A percentile compares a stretch with the other conserved stretches of the same genome.
phyloP scores from a whole-genome alignment of 1,139 yeast genomes.

The Diutina pseudorugosa region DNA sequence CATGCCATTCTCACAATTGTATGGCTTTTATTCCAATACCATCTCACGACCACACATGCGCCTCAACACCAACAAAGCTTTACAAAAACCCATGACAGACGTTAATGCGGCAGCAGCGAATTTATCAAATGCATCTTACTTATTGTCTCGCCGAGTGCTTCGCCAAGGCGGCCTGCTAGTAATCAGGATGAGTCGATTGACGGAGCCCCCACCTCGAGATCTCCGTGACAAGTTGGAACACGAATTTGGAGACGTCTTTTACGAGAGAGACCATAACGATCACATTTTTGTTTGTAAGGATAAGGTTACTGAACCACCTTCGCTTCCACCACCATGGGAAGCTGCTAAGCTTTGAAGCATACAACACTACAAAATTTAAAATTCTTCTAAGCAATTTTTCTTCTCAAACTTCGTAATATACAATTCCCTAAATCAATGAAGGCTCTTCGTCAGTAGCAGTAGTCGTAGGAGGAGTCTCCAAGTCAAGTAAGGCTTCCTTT shows the following conservation, averaged over 20 bases:
- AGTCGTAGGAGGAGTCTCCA: conserved; percentile 6
- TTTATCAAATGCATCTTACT: conserved; percentile 81
- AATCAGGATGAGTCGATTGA: conserved; percentile 46
- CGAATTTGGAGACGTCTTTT: neutral
- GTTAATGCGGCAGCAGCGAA: conserved; percentile 32
- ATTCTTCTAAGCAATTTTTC: neutral
- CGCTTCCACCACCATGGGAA: neutral
- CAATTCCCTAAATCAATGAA: neutral
- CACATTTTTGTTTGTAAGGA: conserved; percentile 38
- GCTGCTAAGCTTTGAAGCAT: neutral
- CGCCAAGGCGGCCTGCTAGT: conserved; percentile 62
- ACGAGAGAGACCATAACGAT: neutral
- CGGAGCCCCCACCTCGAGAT: conserved; percentile 32
- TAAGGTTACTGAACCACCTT: conserved; percentile 29
- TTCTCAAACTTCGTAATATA: neutral
- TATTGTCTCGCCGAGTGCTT: conserved; percentile 58
- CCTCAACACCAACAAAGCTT: conserved; percentile 14
- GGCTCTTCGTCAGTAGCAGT: neutral
- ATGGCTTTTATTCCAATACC: conserved; percentile 60
- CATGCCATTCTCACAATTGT: conserved; percentile 55
- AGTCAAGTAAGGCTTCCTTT: conserved; percentile 7
- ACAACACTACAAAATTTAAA: neutral
- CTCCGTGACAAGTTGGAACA: neutral
- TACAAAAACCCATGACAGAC: conserved; percentile 16
- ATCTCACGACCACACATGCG: conserved; percentile 58